Conservation (phyloP, 2,329 filamentous ascomycete species). For the Alternaria sp. region DNA sequence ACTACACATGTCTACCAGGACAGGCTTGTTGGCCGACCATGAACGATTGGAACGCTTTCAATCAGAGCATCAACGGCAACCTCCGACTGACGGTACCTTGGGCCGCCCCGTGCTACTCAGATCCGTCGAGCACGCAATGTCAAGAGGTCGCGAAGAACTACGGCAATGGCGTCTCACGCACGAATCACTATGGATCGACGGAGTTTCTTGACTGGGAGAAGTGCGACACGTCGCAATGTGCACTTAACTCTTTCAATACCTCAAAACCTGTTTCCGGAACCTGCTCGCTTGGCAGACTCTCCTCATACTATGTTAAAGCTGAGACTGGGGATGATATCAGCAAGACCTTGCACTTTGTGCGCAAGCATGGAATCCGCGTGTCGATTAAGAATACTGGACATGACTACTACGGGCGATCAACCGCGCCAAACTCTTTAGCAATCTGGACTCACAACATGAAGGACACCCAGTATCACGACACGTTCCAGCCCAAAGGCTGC, state of each 20-base stretch:
- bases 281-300: conserved; percentile 43
- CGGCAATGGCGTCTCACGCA: conserved; percentile 32
- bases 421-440: conserved; percentile 40
- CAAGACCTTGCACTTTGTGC: conserved; percentile 37
- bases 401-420: conserved; percentile 46
- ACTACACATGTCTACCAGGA: conserved; percentile 44
- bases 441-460: conserved; percentile 48
- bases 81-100: conserved; percentile 39
- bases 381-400: conserved; percentile 49
- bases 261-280: conserved; percentile 31
- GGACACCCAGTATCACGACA: conserved; percentile 32
- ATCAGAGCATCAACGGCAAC: conserved; percentile 39
- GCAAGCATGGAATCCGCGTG: conserved; percentile 39
- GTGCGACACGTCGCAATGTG: conserved; percentile 39
- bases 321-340: conserved; percentile 33
- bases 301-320: conserved; percentile 42
- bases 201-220: conserved; percentile 47
- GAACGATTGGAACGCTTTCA: conserved; percentile 42
- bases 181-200: conserved; percentile 41
- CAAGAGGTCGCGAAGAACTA: conserved; percentile 28
- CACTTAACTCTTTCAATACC: conserved; percentile 34
- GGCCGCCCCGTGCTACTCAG: conserved; percentile 39
- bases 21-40: conserved; percentile 46
- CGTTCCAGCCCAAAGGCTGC: conserved; percentile 34
- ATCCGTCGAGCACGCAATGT: conserved; percentile 28